Base-by-base conservation (phyloP, 2,329 filamentous ascomycete species). In the Periconia sp. region DNA sequence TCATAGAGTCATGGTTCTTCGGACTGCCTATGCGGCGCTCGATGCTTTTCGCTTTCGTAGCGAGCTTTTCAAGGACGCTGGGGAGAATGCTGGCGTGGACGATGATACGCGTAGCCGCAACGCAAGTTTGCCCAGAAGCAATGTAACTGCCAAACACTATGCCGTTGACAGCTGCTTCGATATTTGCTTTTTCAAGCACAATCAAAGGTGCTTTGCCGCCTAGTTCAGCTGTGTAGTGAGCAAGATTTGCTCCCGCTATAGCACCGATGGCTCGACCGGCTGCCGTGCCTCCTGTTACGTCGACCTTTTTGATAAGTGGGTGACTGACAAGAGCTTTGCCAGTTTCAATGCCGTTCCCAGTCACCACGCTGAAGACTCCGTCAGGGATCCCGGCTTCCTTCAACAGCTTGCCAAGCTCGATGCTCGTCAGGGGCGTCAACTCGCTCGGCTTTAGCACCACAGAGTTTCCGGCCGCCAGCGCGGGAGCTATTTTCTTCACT, bases 21-120 rank as follows among this genome's bases (percentile, higher is more conserved):
- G 85, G 85, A 5, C 80, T 77, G 1, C 85, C 85, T 68, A 87
- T 84, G 5, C 81, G 78, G 3, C 74, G 66, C 0, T 75, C 63
- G 30, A 85, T 82, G 6, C 78, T 82, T n/a, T 83, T 76, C 2
- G 82, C 65, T 51, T 75, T 78, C 15, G 54, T 58, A 46, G 77
- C 70, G 18, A 78, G 58, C 20, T 74, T 74, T 6, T 69, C 56
- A 8, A 81, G 64, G 0, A 74, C 65, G 2, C 74, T 65, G 19
- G 62, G 60, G 11, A 77, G 66, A 9, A 83, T 76, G 3, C 64
- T 72, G 17, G 73, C 70, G 44, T 84, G 77, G 10, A 82, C 79
- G 40, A 84, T 72, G 27, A 84, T 74, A 19, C 82, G 74, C 15
- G 80, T 83, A 6, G 81, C 81, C 3, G 81, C 82, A 13, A 84